Conservation (phyloP, 345 rosid genomes). For the Brassica nigra region DNA sequence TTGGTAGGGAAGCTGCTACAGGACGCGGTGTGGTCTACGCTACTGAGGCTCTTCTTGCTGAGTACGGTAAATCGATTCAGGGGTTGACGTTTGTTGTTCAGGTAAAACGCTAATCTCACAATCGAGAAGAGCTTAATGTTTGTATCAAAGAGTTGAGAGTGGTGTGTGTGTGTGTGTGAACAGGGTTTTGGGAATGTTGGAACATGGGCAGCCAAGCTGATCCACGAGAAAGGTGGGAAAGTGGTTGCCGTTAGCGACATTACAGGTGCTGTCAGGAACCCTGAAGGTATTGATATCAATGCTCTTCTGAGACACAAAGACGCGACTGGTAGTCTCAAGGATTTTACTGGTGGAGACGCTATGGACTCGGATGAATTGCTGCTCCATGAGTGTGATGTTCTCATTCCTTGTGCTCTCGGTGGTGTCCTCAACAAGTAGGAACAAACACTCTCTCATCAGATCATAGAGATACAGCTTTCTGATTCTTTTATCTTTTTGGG, state of each 20-base stretch:
- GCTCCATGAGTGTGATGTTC: constrained; percentile 95
- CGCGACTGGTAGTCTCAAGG: constrained; percentile 56
- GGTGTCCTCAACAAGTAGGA: constrained; percentile 87
- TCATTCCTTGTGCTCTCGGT: constrained; percentile 92
- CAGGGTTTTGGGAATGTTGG: constrained; percentile 99
- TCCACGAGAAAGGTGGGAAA: constrained; percentile 92
- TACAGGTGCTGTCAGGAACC: constrained; percentile 83
- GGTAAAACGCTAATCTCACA: constrained; percentile 45
- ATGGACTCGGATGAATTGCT: constrained; percentile 69
- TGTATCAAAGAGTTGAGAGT: not conserved
- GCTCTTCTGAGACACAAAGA: constrained; percentile 73
- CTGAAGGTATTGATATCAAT: constrained; percentile 68
- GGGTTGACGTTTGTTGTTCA: constrained; percentile 86
- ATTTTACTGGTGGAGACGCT: constrained; percentile 73
- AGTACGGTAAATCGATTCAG: constrained; percentile 71
- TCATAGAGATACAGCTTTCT: not conserved
- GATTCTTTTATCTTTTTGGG: constrained; percentile 1
- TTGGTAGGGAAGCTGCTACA: constrained; percentile 98
- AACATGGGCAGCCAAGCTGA: constrained; percentile 83
- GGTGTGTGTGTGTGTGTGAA: not conserved
- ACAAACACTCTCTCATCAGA: not conserved
- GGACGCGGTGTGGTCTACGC: constrained; percentile 94
- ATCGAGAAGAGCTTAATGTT: not conserved
- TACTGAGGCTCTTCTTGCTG: constrained; percentile 89
- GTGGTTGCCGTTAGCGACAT: constrained; percentile 91